Evolutionary conservation across 106 monocot species (phyloP).

Genomic region (Acorus gramineus): DNA sequence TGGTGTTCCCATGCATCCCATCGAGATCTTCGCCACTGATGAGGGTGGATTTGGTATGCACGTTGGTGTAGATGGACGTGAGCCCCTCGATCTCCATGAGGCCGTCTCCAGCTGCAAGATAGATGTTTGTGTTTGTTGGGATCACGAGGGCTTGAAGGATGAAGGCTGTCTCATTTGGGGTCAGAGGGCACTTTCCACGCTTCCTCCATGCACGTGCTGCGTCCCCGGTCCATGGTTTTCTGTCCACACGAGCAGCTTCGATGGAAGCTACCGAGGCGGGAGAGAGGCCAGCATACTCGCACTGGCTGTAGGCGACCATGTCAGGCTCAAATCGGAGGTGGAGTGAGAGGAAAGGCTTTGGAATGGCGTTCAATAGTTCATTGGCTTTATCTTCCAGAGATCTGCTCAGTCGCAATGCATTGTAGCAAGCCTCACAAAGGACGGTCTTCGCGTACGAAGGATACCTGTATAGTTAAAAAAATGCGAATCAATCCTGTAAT

Average conservation of each 20-base stretch:
- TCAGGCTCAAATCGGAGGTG: constrained; percentile 95
- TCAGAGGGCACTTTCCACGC: constrained; percentile 91
- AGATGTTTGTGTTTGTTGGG: constrained; percentile 60
- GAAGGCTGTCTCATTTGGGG: constrained; percentile 75
- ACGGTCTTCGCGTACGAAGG: constrained; percentile 63
- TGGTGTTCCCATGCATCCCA: constrained; percentile 75
- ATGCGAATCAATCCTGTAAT: no score
- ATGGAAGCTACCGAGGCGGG: constrained; percentile 37
- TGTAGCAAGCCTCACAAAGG: constrained; percentile 80
- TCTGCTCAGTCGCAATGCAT: constrained; percentile 59
- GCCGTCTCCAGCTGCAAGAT: constrained; percentile 88
- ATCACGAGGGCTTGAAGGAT: constrained; percentile 67
- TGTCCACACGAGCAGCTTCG: constrained; percentile 44
- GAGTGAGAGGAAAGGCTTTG: constrained; percentile 81
- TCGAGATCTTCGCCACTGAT: constrained; percentile 41
- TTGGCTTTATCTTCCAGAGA: constrained; percentile 46
- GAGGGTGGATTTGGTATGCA: constrained; percentile 61
- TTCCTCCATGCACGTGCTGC: constrained; percentile 58
- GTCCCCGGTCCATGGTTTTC: constrained; percentile 55
- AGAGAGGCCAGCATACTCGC: constrained; percentile 54
- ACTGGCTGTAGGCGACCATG: constrained; percentile 91
- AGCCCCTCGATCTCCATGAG: constrained; percentile 77
- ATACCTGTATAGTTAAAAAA: constrained; percentile 30
- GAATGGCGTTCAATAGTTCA: constrained; percentile 57
- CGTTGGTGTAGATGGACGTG: constrained; percentile 64